Base-by-base conservation (phyloP, 1,284 basidiomycete species). In the Neonothopanus nambi region DNA sequence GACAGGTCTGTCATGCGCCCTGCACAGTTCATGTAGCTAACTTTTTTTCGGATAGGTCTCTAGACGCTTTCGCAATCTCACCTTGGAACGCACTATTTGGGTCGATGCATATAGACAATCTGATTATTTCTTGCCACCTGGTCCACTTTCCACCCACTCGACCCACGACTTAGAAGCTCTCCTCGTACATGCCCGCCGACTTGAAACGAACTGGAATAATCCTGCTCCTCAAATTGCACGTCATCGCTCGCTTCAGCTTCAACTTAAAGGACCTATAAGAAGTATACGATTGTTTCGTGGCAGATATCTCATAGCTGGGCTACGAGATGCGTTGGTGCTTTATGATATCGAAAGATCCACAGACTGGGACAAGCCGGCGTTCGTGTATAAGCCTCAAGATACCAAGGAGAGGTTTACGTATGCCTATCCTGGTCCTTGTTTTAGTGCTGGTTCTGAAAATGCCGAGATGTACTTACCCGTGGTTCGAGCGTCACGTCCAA, bases 271-370 rank as follows among this genome's bases (percentile, higher is more conserved):
- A 44, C n/a, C n/a, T 42, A 42, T 42, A 8, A 4, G 3, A 8
- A 21, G 20, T 20, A 13, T 42, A 20, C 28, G 21, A 42, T 3
- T 6, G 18, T 42, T 15, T 42, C 17, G 23, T 43, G 15, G 41
- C 26, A 41, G 42, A 43, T 28, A 24, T 15, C 18, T 43, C 42
- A 21, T 43, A 23, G n/a, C 18, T 18, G 18, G 26, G 9, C 5
- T 28, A 18, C 21, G 30, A 24, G 20, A 26, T 20, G 18, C 8
- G 15, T 8, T 42, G 7, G n/a, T 33, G 15, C 24, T 53, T 12
- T 53, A 53, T 18, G 51, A 53, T 23, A 20, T 53, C 6, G 43
- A 45, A 24, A 43, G 38, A 40, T 8, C 4, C 20, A 23, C 20
- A 13, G 21, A 24, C 21, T 43, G 41, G 41, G 21, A 43, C 11